Percentiles rank a stretch among this genome's conserved stretches.
phyloP scores from a whole-genome alignment of 2,329 filamentous ascomycete species.

The Aspergillus fijiensis region DNA sequence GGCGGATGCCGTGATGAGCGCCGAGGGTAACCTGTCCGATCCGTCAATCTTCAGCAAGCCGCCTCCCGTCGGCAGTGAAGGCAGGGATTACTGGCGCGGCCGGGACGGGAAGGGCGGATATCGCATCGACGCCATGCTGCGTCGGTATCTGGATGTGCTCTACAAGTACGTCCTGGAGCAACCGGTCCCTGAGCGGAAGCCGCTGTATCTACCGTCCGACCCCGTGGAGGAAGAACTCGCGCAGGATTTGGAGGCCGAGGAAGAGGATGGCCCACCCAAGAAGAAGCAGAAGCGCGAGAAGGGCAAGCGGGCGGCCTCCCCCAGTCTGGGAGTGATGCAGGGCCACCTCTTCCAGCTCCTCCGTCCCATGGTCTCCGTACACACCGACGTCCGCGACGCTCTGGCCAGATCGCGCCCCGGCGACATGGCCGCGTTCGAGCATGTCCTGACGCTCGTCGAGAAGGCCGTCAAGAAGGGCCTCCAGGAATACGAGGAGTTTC shows the following conservation, averaged over 20 bases:
- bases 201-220: slow-evolving; percentile 69
- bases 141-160: slow-evolving; percentile 88
- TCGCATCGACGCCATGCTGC: slow-evolving; percentile 80
- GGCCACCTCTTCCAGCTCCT: slow-evolving; percentile 91
- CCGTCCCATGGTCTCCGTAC: slow-evolving; percentile 72
- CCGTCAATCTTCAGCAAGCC: slow-evolving; percentile 77
- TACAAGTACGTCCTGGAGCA: slow-evolving; percentile 72
- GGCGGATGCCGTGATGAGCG: slow-evolving; percentile 91
- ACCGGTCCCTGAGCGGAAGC: slow-evolving; percentile 63
- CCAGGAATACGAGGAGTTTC: slow-evolving; percentile 59
- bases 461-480: slow-evolving; percentile 70
- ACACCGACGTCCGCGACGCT: slow-evolving; percentile 83
- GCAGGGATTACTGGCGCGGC: slow-evolving; percentile 83
- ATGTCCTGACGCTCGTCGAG: slow-evolving; percentile 74
- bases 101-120: slow-evolving; percentile 78
- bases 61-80: slow-evolving; percentile 64
- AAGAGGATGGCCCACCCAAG: slow-evolving; percentile 51
- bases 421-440: slow-evolving; percentile 74
- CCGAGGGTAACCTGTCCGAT: slow-evolving; percentile 91
- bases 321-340: slow-evolving; percentile 79
- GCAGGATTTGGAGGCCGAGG: slow-evolving; percentile 26
- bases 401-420: slow-evolving; percentile 68
- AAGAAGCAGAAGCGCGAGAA: slow-evolving; percentile 50
- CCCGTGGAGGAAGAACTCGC: slow-evolving; percentile 27
- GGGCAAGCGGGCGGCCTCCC: slow-evolving; percentile 49